These are phyloP conservation scores for Erythrobasidium yunnanense DNA, from an alignment of 768 basidiomycete genomes.

Conservation along the genomic window DNA sequence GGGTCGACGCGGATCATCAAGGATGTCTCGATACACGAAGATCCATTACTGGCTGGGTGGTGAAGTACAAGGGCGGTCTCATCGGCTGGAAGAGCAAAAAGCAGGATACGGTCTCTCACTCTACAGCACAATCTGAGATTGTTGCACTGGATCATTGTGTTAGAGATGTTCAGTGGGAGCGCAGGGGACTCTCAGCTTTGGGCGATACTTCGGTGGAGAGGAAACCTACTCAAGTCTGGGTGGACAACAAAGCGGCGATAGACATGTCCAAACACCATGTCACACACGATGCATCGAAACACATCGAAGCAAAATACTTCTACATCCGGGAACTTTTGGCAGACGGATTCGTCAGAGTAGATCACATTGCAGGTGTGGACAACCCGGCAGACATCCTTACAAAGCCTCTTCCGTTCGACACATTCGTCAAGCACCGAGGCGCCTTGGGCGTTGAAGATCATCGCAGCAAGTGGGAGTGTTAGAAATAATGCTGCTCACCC, in stretches of 20 bases:
- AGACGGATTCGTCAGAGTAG: slow-evolving; percentile 27
- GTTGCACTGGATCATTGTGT: slow-evolving; percentile 13
- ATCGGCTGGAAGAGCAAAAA: slow-evolving; percentile 2
- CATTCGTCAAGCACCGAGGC: too few relatives aligned
- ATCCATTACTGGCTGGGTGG: not conserved
- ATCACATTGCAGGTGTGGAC: slow-evolving; percentile 30
- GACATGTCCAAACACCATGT: slow-evolving; percentile 38
- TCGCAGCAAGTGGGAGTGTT: not conserved
- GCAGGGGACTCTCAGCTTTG: not conserved
- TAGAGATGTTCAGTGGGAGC: slow-evolving; percentile 19
- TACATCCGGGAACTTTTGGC: slow-evolving; percentile 39
- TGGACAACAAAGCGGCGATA: slow-evolving; percentile 40
- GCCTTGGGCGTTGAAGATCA: not conserved
- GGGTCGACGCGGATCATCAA: slow-evolving; percentile 3
- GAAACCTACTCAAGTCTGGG: not conserved
- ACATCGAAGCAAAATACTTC: slow-evolving; percentile 44
- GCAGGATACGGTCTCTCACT: slow-evolving; percentile 9
- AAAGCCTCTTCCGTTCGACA: slow-evolving; percentile 34
- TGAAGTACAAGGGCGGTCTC: not conserved
- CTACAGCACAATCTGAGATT: slow-evolving; percentile 36
- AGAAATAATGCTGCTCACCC: too few relatives aligned
- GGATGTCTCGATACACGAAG: not conserved
- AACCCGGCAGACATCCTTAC: slow-evolving; percentile 39
- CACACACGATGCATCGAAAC: slow-evolving; percentile 42
- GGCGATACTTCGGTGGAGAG: not conserved